Evolutionary conservation across 805 yeast species (phyloP).

Genomic region (Candida namnaoensis): DNA sequence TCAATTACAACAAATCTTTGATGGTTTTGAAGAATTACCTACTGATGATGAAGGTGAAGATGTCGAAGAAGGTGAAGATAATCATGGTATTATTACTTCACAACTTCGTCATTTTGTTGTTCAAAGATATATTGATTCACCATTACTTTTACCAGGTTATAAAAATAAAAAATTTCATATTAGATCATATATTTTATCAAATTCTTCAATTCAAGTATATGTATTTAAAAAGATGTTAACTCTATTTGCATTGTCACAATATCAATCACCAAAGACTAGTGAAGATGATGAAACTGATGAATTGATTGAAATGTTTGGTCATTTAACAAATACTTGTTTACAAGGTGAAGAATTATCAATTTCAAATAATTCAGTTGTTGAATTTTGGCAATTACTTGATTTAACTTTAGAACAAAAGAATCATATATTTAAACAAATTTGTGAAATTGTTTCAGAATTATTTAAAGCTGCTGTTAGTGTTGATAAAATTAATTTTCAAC

Average conservation of each 20-base stretch:
- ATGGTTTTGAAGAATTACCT: slow-evolving; percentile 70
- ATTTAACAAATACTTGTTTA: slow-evolving; percentile 88
- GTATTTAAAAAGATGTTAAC: slow-evolving; percentile 78
- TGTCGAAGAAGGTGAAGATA: slow-evolving; percentile 21
- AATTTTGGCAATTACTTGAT: slow-evolving; percentile 49
- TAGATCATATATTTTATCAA: slow-evolving; percentile 72
- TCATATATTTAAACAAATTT: slow-evolving; percentile 44
- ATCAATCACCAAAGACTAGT: slow-evolving; percentile 21
- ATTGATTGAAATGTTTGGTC: slow-evolving; percentile 37
- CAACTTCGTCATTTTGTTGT: slow-evolving; percentile 87
- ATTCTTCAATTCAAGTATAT: slow-evolving; percentile 66
- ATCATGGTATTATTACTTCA: slow-evolving; percentile 70
- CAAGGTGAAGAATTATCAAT: slow-evolving; percentile 46
- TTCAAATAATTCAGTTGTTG: slow-evolving; percentile 41
- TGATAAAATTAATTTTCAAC: slow-evolving; percentile 80
- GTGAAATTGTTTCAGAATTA: slow-evolving; percentile 55
- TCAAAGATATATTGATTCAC: slow-evolving; percentile 68
- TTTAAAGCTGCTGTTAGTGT: slow-evolving; percentile 76
- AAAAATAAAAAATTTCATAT: slow-evolving; percentile 78
- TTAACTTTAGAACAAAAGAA: slow-evolving; percentile 26
- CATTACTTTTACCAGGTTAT: slow-evolving; percentile 56
- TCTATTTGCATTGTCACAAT: slow-evolving; percentile 61
- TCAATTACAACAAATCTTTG: slow-evolving; percentile 76
- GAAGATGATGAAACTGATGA: slow-evolving; percentile 33
- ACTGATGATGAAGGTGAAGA: slow-evolving; percentile 51